Conservation (phyloP, 140 eudicot genomes). For the Oenanthe javanica region DNA sequence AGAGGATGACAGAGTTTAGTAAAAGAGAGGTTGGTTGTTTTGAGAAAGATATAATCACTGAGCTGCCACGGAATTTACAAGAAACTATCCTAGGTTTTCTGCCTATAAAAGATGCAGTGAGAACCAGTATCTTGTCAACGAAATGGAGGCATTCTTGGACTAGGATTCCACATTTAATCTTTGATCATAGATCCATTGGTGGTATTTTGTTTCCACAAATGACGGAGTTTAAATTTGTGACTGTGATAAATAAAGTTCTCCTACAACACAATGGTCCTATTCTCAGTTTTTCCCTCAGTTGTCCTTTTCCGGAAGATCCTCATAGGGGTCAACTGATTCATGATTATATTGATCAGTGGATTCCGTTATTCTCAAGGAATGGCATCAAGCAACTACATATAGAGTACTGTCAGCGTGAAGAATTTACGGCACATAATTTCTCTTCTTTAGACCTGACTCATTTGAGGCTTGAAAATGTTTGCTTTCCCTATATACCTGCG, state of each 20-base stretch:
- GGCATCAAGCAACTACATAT: neutral
- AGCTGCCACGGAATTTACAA: too few species aligned
- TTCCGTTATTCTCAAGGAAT: neutral
- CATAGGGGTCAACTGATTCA: neutral
- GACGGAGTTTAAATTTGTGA: too few species aligned
- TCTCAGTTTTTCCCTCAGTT: neutral
- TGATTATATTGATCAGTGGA: neutral
- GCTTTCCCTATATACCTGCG: neutral
- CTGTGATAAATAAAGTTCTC: neutral
- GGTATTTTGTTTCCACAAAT: too few species aligned
- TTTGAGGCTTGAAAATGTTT: neutral
- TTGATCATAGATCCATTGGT: too few species aligned
- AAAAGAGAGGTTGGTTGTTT: too few species aligned
- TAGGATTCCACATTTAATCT: too few species aligned
- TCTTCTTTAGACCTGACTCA: neutral
- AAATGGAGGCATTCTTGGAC: too few species aligned
- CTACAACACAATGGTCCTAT: neutral
- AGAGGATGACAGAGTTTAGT: too few species aligned
- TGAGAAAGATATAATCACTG: too few species aligned
- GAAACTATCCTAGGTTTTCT: too few species aligned
- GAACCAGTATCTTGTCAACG: too few species aligned
- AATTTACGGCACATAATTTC: neutral
- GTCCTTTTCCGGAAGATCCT: neutral
- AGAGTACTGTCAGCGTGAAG: neutral
- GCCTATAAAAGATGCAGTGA: too few species aligned